Conservation (phyloP, 2,329 filamentous ascomycete genomes). For the Colletotrichum noveboracense region DNA sequence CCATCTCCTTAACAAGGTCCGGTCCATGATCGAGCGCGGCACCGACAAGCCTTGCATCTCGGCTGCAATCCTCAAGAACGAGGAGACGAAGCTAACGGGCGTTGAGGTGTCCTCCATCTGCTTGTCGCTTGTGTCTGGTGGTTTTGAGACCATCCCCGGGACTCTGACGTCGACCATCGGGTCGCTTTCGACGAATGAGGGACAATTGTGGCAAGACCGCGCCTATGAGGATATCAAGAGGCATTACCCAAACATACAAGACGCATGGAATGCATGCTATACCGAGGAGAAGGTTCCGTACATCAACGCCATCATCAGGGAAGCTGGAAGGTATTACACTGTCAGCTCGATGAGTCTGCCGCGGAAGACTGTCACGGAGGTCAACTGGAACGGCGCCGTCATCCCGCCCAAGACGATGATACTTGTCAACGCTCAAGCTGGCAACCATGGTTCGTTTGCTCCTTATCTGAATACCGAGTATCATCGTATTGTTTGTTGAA, state of each 20-base stretch:
- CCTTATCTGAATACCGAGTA: not conserved
- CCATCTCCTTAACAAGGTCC: constrained; percentile 67
- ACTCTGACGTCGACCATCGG: not conserved
- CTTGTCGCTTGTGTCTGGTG: not conserved
- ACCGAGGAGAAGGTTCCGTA: not conserved
- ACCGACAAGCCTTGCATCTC: not conserved
- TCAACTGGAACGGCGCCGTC: not conserved
- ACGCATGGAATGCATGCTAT: not conserved
- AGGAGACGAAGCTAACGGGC: not conserved
- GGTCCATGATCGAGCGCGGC: constrained; percentile 28
- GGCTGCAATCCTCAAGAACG: not conserved
- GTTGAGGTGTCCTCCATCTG: not conserved
- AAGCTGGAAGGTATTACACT: not conserved
- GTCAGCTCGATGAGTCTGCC: not conserved
- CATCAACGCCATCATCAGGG: not conserved
- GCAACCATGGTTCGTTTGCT: not conserved
- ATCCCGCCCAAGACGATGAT: not conserved
- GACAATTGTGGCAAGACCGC: not conserved
- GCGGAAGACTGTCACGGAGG: not conserved
- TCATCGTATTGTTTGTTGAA: not conserved
- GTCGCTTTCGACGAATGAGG: not conserved
- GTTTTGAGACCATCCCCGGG: not conserved
- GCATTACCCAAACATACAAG: not conserved
- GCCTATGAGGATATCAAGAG: not conserved
- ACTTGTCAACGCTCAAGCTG: not conserved